phyloP scores from a whole-genome alignment of 371 early-diverging fungal genomes.

The Mucor ambiguus region DNA sequence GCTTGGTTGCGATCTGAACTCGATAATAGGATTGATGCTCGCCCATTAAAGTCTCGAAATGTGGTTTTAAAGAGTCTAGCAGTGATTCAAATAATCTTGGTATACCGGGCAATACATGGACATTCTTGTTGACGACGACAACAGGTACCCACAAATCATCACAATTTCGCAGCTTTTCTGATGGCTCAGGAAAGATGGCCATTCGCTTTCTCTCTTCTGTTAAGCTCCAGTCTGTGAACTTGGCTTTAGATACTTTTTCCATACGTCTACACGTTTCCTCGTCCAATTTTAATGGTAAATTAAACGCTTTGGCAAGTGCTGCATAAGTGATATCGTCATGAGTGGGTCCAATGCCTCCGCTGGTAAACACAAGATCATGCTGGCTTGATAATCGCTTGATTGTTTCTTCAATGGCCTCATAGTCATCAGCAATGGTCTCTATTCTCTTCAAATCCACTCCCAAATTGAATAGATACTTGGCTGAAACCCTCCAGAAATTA shows the following conservation, averaged over 20 bases:
- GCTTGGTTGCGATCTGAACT: constrained; percentile 55
- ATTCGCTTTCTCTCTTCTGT: constrained; percentile 65
- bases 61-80: constrained; percentile 36
- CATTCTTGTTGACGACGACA: constrained; percentile 64
- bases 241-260: constrained; percentile 30
- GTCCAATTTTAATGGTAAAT: constrained; percentile 51
- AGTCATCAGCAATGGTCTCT: constrained; percentile 64
- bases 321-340: constrained; percentile 77
- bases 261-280: constrained; percentile 60
- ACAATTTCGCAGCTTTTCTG: constrained; percentile 46
- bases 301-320: constrained; percentile 67
- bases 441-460: constrained; percentile 65
- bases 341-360: constrained; percentile 77
- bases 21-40: constrained; percentile 44
- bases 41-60: constrained; percentile 25
- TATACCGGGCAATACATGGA: constrained; percentile 77
- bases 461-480: constrained; percentile 58
- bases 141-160: constrained; percentile 71
- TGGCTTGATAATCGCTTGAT: constrained; percentile 50
- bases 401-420: constrained; percentile 54
- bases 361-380: constrained; percentile 69
- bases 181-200: constrained; percentile 64
- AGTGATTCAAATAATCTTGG: constrained; percentile 66
- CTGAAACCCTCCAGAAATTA: constrained; percentile 23
- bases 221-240: constrained; percentile 32